A percentile compares a stretch with the other conserved stretches of the same genome.
Conservation (phyloP, 768 basidiomycete species). For the Pleurotus citrinopileatus region DNA sequence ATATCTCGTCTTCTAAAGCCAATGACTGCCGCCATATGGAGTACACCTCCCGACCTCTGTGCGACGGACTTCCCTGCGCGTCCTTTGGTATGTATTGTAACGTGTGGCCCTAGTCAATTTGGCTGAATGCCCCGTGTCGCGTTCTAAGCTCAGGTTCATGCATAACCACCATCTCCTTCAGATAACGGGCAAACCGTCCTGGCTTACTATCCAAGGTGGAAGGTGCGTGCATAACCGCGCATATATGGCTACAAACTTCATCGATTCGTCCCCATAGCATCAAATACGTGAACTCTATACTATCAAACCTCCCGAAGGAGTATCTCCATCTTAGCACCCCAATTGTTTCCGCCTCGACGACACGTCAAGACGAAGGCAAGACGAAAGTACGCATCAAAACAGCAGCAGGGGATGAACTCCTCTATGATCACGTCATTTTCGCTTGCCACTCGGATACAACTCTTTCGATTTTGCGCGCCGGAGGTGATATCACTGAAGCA, state of each 20-base stretch:
- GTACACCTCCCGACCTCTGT: conserved; percentile 69
- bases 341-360: conserved; percentile 42
- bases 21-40: conserved; percentile 83
- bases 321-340: conserved; percentile 61
- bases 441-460: conserved; percentile 72
- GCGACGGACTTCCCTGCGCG: conserved; percentile 67
- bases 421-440: conserved; percentile 71
- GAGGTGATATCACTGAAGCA: conserved; percentile 48
- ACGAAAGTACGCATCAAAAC: conserved; percentile 44
- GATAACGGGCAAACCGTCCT: conserved; percentile 64
- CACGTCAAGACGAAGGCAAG: conserved; percentile 14
- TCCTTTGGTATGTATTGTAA: conserved; percentile 45
- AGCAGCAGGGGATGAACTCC: conserved; percentile 35
- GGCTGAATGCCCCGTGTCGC: neutral
- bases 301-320: conserved; percentile 47
- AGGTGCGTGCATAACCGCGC: conserved; percentile 39
- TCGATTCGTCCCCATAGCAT: conserved; percentile 36
- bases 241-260: neutral
- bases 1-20: conserved; percentile 38
- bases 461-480: conserved; percentile 46
- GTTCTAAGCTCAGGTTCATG: conserved; percentile 58
- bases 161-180: conserved; percentile 75
- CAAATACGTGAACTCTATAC: conserved; percentile 63
- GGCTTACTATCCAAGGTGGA: conserved; percentile 72
- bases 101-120: neutral